phyloP scores from a whole-genome alignment of 1,139 yeast genomes.

The Pichia sp. region DNA sequence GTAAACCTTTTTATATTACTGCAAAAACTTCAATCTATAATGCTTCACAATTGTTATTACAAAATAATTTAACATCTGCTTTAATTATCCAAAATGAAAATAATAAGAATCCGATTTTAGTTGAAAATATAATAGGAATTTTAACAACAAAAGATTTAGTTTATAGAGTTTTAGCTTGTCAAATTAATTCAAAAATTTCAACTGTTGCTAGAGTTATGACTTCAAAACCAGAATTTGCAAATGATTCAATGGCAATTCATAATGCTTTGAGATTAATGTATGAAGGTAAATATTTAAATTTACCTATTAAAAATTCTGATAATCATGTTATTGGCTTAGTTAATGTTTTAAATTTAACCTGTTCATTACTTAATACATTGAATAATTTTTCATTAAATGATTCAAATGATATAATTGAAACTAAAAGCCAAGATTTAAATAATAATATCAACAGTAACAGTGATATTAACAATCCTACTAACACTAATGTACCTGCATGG shows the following conservation, averaged over 20 bases:
- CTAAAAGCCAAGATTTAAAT: too few relatives aligned
- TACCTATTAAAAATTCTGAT: slow-evolving; percentile 31
- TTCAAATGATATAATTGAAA: background rate
- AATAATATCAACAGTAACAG: too few relatives aligned
- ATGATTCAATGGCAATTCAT: slow-evolving; percentile 32
- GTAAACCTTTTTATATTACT: slow-evolving; percentile 30
- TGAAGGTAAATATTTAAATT: slow-evolving; percentile 36
- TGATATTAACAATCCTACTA: background rate
- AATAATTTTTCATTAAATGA: slow-evolving; percentile 12
- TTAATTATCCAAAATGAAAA: slow-evolving; percentile 23
- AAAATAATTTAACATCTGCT: slow-evolving; percentile 33
- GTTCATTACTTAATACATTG: slow-evolving; percentile 33
- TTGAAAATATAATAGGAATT: slow-evolving; percentile 34
- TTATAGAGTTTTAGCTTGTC: slow-evolving; percentile 33
- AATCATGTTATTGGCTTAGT: slow-evolving; percentile 34
- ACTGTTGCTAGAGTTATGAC: slow-evolving; percentile 37
- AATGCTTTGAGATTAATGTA: slow-evolving; percentile 38
- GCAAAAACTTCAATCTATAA: slow-evolving; percentile 30
- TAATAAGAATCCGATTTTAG: background rate
- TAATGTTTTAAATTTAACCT: slow-evolving; percentile 36
- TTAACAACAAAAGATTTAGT: slow-evolving; percentile 38
- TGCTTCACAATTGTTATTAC: slow-evolving; percentile 32
- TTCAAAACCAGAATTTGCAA: slow-evolving; percentile 37
- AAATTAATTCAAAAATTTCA: slow-evolving; percentile 31
- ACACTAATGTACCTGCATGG: slow-evolving; percentile 33